These are phyloP conservation scores for Paramyrothecium sp. DNA, from an alignment of 2,329 filamentous ascomycete genomes.

Conservation along the genomic window DNA sequence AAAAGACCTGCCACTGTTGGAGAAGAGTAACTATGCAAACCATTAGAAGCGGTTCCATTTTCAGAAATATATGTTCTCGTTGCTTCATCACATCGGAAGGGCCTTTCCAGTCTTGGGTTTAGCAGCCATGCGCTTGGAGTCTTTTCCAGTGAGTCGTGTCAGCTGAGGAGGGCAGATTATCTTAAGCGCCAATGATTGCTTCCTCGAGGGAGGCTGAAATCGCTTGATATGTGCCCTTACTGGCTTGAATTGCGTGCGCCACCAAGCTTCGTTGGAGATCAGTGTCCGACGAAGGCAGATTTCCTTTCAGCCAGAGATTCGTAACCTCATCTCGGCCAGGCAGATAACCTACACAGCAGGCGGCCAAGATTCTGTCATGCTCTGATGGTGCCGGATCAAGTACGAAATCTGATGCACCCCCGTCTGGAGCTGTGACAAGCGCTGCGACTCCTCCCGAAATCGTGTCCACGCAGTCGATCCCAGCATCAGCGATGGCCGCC, in stretches of 20 bases:
- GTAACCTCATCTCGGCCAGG: slow-evolving; percentile 87
- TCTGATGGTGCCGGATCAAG: slow-evolving; percentile 83
- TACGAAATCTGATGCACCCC: slow-evolving; percentile 49
- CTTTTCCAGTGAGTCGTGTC: not conserved
- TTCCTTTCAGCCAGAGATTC: slow-evolving; percentile 89
- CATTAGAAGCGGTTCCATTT: no score
- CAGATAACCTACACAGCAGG: slow-evolving; percentile 88
- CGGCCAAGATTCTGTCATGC: slow-evolving; percentile 73
- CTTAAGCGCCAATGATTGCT: slow-evolving; percentile 16
- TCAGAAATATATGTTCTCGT: no score
- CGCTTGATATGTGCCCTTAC: slow-evolving; percentile 32
- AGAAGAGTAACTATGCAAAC: no score
- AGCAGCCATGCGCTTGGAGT: no score
- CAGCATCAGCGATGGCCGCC: slow-evolving; percentile 88
- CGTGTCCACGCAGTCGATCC: slow-evolving; percentile 92
- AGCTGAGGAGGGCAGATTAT: not conserved
- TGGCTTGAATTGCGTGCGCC: slow-evolving; percentile 39
- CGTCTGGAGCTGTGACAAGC: slow-evolving; percentile 50
- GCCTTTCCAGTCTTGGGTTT: no score
- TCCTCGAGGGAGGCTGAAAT: slow-evolving; percentile 34
- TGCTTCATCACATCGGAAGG: no score
- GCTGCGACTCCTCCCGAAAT: slow-evolving; percentile 88
- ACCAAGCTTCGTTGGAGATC: slow-evolving; percentile 31
- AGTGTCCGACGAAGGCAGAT: slow-evolving; percentile 40
- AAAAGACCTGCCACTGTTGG: no score